Conservation (phyloP, 495 filamentous ascomycete genomes). For the Immersiella caudata region DNA sequence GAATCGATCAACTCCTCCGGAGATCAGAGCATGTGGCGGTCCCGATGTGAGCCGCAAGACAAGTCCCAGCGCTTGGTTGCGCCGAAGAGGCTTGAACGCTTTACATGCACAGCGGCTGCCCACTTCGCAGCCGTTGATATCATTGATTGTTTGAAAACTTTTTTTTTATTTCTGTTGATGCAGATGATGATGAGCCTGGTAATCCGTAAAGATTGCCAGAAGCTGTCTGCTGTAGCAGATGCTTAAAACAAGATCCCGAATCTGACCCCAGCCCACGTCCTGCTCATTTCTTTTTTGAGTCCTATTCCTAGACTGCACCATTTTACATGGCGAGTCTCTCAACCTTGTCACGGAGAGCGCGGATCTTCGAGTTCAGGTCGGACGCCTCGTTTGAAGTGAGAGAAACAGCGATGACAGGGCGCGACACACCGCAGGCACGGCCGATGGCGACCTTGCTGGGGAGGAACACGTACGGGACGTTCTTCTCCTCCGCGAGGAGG, state of each 20-base stretch:
- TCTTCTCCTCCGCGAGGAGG: conserved; percentile 66
- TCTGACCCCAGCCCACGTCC: not conserved
- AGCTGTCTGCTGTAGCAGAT: not conserved
- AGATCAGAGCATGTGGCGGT: no score
- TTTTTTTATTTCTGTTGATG: not conserved
- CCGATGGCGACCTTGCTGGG: conserved; percentile 66
- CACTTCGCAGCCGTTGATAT: not conserved
- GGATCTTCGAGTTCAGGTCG: conserved; percentile 84
- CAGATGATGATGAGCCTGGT: not conserved
- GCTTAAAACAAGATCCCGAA: not conserved
- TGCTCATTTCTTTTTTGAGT: not conserved
- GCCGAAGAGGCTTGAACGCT: no score
- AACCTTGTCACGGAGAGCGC: conserved; percentile 87
- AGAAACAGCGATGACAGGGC: conserved; percentile 82
- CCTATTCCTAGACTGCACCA: not conserved
- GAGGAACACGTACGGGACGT: conserved; percentile 61
- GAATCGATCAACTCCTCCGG: no score
- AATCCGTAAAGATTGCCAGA: not conserved
- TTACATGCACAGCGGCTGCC: not conserved
- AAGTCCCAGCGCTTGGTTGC: no score
- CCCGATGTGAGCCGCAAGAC: no score
- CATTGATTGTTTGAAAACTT: not conserved
- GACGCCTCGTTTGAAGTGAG: conserved; percentile 94
- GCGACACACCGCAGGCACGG: conserved; percentile 78
- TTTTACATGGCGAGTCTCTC: conserved; percentile 93